A percentile compares a stretch with the other conserved stretches of the same genome.
These are phyloP conservation scores for Rhizoclosmatium globosum DNA, from an alignment of 192 early-diverging fungal genomes.

Conservation along the genomic window DNA sequence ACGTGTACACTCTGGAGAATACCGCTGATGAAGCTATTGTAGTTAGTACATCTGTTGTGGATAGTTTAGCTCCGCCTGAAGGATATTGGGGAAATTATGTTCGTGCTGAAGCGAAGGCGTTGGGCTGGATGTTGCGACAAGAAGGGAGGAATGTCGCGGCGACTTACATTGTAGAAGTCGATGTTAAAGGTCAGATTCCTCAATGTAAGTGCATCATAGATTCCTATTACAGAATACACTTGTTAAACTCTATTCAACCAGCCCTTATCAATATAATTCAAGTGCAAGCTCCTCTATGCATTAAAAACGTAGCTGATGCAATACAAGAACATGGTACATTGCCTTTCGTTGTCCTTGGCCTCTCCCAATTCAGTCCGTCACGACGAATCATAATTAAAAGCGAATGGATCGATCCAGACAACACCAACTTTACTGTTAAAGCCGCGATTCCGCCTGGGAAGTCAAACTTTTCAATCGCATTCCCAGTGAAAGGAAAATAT, in stretches of 20 bases:
- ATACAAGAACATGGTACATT: background rate
- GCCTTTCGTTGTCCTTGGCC: slow-evolving; percentile 9
- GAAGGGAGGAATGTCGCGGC: background rate
- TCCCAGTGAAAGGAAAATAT: slow-evolving; percentile 13
- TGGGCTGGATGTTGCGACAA: slow-evolving; percentile 20
- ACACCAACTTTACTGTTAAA: background rate
- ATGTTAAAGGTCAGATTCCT: slow-evolving; percentile 25
- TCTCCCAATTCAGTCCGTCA: background rate
- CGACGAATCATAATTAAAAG: background rate
- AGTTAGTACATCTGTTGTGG: slow-evolving; percentile 17
- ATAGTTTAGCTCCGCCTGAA: slow-evolving; percentile 11
- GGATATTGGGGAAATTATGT: background rate
- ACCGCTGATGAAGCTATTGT: slow-evolving; percentile 1
- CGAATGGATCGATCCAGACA: slow-evolving; percentile 19
- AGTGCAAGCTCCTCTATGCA: slow-evolving; percentile 28
- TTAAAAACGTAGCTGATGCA: slow-evolving; percentile 11
- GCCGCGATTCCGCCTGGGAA: slow-evolving; percentile 11
- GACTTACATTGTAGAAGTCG: slow-evolving; percentile 31
- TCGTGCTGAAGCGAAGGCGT: slow-evolving; percentile 25
- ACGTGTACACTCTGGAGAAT: slow-evolving; percentile 14
- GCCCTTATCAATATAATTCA: slow-evolving; percentile 28
- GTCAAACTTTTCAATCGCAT: slow-evolving; percentile 21
- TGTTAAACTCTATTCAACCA: background rate
- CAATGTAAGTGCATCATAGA: slow-evolving; percentile 1
- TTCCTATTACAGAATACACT: background rate